These are phyloP conservation scores for Lipomyces mesembrius DNA, from an alignment of 805 yeast species.

Conservation along the genomic window DNA sequence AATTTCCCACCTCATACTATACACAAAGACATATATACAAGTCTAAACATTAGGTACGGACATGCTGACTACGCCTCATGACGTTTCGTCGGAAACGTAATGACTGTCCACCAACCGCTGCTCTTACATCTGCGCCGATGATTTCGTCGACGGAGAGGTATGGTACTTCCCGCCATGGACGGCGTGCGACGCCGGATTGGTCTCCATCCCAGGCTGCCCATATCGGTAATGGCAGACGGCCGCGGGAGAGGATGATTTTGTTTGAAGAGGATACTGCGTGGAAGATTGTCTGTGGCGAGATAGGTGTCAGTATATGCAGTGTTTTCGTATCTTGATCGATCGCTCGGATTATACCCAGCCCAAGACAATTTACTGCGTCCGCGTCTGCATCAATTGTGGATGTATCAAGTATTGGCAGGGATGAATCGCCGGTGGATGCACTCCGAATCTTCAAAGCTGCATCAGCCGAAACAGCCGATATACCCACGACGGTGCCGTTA, in stretches of 20 bases:
- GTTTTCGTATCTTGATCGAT: constrained; percentile 15
- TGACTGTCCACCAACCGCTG: constrained; percentile 23
- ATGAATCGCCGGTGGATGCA: constrained; percentile 1
- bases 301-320: constrained; percentile 22
- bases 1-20: no score
- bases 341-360: constrained; percentile 29
- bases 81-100: constrained; percentile 32
- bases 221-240: constrained; percentile 27
- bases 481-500: constrained; percentile 47
- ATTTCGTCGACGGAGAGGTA: constrained; percentile 22
- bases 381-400: constrained; percentile 9
- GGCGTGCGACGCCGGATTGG: constrained; percentile 15
- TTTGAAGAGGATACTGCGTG: not conserved
- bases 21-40: not conserved
- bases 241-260: constrained; percentile 23
- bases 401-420: constrained; percentile 7
- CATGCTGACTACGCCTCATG: constrained; percentile 26
- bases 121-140: constrained; percentile 5
- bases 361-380: constrained; percentile 20
- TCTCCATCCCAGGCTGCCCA: constrained; percentile 27
- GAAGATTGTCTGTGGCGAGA: not conserved
- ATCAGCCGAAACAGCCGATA: constrained; percentile 30
- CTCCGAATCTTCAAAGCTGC: not conserved
- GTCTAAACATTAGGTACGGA: not conserved
- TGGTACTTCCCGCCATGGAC: constrained; percentile 26